These are phyloP conservation scores for Aspergillus wentii DNA, from an alignment of 495 filamentous ascomycete genomes.

Conservation along the genomic window DNA sequence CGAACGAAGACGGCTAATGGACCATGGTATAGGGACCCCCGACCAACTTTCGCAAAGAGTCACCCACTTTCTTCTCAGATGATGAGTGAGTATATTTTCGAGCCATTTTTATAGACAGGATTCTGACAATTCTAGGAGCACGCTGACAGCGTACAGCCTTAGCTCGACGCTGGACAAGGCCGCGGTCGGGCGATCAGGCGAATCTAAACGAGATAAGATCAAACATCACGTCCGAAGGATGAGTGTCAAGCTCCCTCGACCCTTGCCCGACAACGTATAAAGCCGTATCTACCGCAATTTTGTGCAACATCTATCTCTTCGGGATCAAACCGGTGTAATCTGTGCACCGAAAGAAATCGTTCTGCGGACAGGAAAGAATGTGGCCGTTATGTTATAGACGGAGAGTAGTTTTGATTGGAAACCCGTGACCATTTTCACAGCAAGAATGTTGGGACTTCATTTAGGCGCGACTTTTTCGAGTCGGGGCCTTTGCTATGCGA, in stretches of 20 bases:
- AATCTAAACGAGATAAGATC: conserved; percentile 27
- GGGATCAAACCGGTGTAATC: too few species aligned
- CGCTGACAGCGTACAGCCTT: conserved; percentile 34
- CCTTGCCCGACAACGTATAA: conserved; percentile 19
- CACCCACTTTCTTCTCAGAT: conserved; percentile 36
- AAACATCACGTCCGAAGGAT: conserved; percentile 28
- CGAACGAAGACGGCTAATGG: background rate
- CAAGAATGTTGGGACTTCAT: conserved; percentile 45
- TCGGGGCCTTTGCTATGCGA: conserved; percentile 15
- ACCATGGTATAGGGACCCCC: conserved; percentile 31
- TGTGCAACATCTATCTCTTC: too few species aligned
- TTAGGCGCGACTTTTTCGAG: conserved; percentile 30
- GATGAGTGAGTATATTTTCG: conserved; percentile 37
- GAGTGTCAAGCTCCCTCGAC: conserved; percentile 23
- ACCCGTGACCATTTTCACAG: conserved; percentile 28
- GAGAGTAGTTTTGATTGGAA: too few species aligned
- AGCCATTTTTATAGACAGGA: conserved; percentile 8
- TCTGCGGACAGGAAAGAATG: too few species aligned
- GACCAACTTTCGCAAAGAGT: conserved; percentile 42
- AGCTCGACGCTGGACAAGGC: conserved; percentile 27
- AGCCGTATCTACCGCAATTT: background rate
- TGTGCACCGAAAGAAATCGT: background rate
- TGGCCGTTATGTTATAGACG: too few species aligned
- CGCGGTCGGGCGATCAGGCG: conserved; percentile 19
- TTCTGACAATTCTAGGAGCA: conserved; percentile 34